These are phyloP conservation scores for Talaromyces thailandensis DNA, from an alignment of 495 filamentous ascomycete species.

Conservation along the genomic window DNA sequence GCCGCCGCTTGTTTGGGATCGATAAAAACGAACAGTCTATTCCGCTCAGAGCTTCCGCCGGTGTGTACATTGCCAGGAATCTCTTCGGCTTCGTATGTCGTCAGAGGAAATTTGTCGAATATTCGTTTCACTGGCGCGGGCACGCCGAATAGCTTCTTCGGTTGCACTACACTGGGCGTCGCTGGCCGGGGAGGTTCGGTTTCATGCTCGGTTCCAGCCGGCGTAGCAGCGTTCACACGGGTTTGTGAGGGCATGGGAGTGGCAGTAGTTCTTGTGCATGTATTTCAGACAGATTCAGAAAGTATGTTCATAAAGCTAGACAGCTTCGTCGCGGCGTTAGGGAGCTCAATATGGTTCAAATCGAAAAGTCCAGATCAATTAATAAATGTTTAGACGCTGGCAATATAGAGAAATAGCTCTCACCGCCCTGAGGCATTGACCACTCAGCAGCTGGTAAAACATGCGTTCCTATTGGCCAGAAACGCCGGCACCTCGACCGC, in stretches of 20 bases:
- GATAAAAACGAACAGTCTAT: slow-evolving; percentile 72
- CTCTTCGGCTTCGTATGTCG: slow-evolving; percentile 66
- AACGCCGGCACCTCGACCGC: not conserved
- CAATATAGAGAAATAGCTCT: not conserved
- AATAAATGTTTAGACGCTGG: not conserved
- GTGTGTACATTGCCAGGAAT: slow-evolving; percentile 52
- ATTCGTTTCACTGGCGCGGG: slow-evolving; percentile 69
- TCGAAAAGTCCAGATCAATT: not conserved
- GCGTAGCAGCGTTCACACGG: slow-evolving; percentile 6
- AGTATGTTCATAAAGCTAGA: not conserved
- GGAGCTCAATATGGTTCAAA: not conserved
- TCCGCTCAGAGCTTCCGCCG: slow-evolving; percentile 33
- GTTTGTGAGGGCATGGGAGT: slow-evolving; percentile 26
- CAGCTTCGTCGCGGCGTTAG: not conserved
- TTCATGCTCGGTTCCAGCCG: slow-evolving; percentile 8
- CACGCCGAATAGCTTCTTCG: slow-evolving; percentile 48
- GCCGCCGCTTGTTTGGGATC: slow-evolving; percentile 50
- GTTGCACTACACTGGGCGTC: slow-evolving; percentile 3
- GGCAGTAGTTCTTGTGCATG: not conserved
- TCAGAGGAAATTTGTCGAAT: slow-evolving; percentile 76
- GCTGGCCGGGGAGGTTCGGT: slow-evolving; percentile 1
- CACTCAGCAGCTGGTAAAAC: not conserved
- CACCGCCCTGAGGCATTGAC: not conserved
- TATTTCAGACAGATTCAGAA: not conserved
- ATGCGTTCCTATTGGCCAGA: slow-evolving; percentile 2